phyloP scores from a whole-genome alignment of 2,329 filamentous ascomycete species.

The Monascus ruber region DNA sequence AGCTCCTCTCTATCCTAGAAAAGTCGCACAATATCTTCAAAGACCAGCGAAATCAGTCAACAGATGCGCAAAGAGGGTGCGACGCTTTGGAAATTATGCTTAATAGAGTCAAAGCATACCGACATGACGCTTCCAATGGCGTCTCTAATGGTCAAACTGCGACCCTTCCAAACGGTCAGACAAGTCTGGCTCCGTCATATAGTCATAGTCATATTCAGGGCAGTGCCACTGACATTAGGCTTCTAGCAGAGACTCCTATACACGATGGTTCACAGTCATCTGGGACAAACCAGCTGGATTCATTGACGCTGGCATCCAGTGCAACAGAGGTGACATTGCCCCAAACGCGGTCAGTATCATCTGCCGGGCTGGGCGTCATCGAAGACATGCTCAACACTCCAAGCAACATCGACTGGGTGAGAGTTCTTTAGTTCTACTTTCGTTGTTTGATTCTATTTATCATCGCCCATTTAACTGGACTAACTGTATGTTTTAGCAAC shows the following conservation, averaged over 20 bases:
- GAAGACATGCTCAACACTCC: slow-evolving; percentile 23
- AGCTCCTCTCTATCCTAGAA: slow-evolving; percentile 14
- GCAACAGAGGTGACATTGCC: no score
- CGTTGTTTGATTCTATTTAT: not conserved
- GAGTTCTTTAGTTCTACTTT: not conserved
- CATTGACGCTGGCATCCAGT: no score
- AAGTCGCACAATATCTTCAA: slow-evolving; percentile 17
- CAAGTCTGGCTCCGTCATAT: not conserved
- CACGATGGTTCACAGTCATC: no score
- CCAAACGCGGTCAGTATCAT: not conserved
- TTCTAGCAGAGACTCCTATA: no score
- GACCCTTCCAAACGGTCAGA: not conserved
- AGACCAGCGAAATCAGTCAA: slow-evolving; percentile 11
- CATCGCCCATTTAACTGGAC: slow-evolving; percentile 5
- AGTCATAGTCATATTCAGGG: not conserved
- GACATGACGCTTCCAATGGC: not conserved
- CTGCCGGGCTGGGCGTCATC: slow-evolving; percentile 15
- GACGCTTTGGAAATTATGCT: slow-evolving; percentile 19
- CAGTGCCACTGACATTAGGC: no score
- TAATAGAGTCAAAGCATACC: slow-evolving; percentile 5
- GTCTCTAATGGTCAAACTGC: not conserved
- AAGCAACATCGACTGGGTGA: slow-evolving; percentile 23
- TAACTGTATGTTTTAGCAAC: slow-evolving; percentile 15
- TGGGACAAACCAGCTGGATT: no score
- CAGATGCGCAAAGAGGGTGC: slow-evolving; percentile 18